These are phyloP conservation scores for Cyphellophora attinorum DNA, from an alignment of 2,329 filamentous ascomycete species.

Conservation along the genomic window DNA sequence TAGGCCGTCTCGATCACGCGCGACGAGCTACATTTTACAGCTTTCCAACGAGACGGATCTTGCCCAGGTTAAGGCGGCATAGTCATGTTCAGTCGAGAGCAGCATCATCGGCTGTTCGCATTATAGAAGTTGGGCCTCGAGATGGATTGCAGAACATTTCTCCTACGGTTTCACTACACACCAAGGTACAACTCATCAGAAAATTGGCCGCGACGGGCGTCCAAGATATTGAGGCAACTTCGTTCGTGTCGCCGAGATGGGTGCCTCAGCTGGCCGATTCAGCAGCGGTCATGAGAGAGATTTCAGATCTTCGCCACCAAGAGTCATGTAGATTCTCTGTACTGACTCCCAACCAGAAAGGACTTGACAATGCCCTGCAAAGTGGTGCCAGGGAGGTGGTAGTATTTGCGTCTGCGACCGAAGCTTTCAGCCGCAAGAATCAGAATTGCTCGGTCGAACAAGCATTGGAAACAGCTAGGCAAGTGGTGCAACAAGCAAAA, in stretches of 20 bases:
- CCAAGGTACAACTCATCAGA: constrained; percentile 68
- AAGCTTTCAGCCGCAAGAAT: constrained; percentile 32
- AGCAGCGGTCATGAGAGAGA: constrained; percentile 15
- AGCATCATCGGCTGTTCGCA: constrained; percentile 31
- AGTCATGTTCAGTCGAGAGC: background rate
- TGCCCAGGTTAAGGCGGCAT: too few species aligned
- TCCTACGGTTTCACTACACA: constrained; percentile 56
- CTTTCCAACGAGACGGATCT: too few species aligned
- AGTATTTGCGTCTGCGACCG: constrained; percentile 30
- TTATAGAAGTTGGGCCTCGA: constrained; percentile 75
- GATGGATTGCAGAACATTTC: constrained; percentile 86
- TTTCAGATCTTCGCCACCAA: constrained; percentile 13
- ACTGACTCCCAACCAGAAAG: constrained; percentile 30
- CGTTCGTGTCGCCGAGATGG: constrained; percentile 76
- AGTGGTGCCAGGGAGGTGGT: constrained; percentile 26
- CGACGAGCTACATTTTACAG: background rate
- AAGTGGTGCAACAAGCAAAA: constrained; percentile 21
- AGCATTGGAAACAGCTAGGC: constrained; percentile 23
- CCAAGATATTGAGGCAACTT: constrained; percentile 67
- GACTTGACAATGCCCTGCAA: constrained; percentile 47
- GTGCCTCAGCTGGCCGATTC: constrained; percentile 59
- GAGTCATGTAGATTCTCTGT: constrained; percentile 31
- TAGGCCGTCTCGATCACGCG: too few species aligned
- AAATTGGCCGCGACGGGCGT: constrained; percentile 60
- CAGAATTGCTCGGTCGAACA: constrained; percentile 30